Conservation (phyloP, 2,329 filamentous ascomycete genomes). For the Hypoxylon sp. region DNA sequence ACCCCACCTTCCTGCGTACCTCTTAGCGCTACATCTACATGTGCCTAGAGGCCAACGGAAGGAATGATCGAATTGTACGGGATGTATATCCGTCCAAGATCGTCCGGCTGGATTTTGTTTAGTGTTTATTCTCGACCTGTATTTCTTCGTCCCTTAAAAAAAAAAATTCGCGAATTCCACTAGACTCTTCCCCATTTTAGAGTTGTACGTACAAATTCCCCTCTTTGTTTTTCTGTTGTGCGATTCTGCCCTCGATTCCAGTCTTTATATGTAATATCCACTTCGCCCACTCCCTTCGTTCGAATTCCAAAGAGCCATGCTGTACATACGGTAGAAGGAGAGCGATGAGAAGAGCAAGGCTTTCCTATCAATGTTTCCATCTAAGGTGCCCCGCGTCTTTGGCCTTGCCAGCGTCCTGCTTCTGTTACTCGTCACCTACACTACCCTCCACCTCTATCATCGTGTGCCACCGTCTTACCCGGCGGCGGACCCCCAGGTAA, state of each 20-base stretch:
- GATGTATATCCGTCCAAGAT: conserved; percentile 26
- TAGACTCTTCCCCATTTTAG: conserved; percentile 11
- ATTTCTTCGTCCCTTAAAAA: conserved; percentile 25
- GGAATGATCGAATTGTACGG: conserved; percentile 17
- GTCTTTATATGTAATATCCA: conserved; percentile 2
- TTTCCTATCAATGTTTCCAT: conserved; percentile 46
- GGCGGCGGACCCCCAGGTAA: conserved; percentile 24
- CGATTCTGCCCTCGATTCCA: conserved; percentile 5
- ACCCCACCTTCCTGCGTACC: background rate
- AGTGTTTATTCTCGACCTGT: conserved; percentile 25
- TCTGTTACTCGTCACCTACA: conserved; percentile 48
- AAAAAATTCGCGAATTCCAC: conserved; percentile 17
- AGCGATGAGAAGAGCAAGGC: conserved; percentile 24
- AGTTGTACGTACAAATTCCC: conserved; percentile 16
- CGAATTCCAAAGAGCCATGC: conserved; percentile 25
- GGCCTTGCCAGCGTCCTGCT: conserved; percentile 46
- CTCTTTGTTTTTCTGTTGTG: conserved; percentile 16
- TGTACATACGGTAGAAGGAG: conserved; percentile 22
- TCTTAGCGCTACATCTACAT: conserved; percentile 1
- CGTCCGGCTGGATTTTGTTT: conserved; percentile 30
- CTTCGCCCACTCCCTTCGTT: background rate
- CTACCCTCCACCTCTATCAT: conserved; percentile 49
- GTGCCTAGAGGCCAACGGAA: conserved; percentile 11
- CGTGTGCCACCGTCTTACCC: conserved; percentile 39
- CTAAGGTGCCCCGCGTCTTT: conserved; percentile 49